Evolutionary conservation across 495 filamentous ascomycete species (phyloP).

Genomic region (Xylaria telfairii): DNA sequence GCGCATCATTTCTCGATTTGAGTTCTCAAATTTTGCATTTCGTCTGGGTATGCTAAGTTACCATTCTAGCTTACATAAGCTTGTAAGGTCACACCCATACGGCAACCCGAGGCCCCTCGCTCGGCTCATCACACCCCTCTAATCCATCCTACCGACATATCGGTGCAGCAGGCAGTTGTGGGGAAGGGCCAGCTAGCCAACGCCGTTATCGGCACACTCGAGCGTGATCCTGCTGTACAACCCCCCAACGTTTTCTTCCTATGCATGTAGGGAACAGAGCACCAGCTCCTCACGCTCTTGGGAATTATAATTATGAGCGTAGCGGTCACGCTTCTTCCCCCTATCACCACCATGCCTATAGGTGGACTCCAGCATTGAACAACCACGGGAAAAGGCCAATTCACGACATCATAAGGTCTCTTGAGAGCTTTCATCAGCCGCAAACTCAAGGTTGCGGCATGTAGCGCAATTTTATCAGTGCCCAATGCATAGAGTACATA

Average conservation of each 20-base stretch:
- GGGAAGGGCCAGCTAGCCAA: background rate
- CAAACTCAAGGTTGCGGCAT: background rate
- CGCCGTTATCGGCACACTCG: background rate
- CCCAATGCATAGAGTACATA: background rate
- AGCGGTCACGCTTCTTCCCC: background rate
- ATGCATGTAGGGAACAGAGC: background rate
- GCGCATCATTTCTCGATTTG: too few relatives aligned
- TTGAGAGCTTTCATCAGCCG: background rate
- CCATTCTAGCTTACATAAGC: too few relatives aligned
- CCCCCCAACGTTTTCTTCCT: constrained; percentile 1
- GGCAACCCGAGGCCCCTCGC: too few relatives aligned
- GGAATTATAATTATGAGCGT: too few relatives aligned
- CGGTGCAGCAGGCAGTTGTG: too few relatives aligned
- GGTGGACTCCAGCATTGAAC: background rate
- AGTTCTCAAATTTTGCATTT: too few relatives aligned
- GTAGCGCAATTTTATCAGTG: background rate
- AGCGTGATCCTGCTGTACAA: constrained; percentile 3
- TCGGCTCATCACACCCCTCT: too few relatives aligned
- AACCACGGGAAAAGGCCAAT: background rate
- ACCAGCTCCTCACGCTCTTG: background rate
- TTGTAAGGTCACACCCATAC: too few relatives aligned
- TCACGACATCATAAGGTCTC: background rate
- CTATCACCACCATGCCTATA: too few relatives aligned
- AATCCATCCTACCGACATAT: too few relatives aligned
- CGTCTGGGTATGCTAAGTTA: too few relatives aligned